phyloP scores from a whole-genome alignment of 345 rosid genomes.

The Murraya paniculata region DNA sequence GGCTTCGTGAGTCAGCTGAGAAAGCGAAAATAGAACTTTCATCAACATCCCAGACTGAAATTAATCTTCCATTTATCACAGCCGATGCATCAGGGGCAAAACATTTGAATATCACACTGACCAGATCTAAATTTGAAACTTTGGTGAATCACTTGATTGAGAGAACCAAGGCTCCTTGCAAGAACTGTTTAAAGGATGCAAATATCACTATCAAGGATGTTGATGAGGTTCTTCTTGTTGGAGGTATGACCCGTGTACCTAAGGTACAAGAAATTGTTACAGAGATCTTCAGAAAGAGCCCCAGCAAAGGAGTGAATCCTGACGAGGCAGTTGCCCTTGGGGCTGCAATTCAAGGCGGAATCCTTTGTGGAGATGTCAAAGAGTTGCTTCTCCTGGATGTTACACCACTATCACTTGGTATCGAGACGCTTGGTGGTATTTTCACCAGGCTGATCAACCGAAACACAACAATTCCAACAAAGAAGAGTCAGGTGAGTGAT shows the following conservation, averaged over 20 bases:
- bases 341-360: conserved; percentile 90
- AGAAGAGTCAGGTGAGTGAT: conserved; percentile 65
- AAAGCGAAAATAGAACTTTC: conserved; percentile 90
- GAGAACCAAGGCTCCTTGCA: conserved; percentile 68
- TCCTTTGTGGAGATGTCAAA: conserved; percentile 90
- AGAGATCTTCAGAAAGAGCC: conserved; percentile 75
- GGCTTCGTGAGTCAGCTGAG: conserved; percentile 90
- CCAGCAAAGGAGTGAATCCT: conserved; percentile 88
- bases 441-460: conserved; percentile 69
- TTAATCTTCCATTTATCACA: conserved; percentile 80
- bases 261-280: conserved; percentile 77
- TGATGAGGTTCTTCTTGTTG: conserved; percentile 83
- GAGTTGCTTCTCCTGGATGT: conserved; percentile 86
- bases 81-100: conserved; percentile 86
- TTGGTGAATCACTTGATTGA: conserved; percentile 71
- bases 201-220: conserved; percentile 64
- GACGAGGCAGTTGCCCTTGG: conserved; percentile 92
- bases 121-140: conserved; percentile 71
- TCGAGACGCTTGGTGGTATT: conserved; percentile 81
- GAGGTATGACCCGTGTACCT: conserved; percentile 97
- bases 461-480: conserved; percentile 88
- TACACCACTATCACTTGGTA: conserved; percentile 84
- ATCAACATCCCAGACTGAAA: conserved; percentile 81
- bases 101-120: conserved; percentile 74
- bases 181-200: conserved; percentile 82